Conservation (phyloP, 2,329 filamentous ascomycete genomes). For the Colletotrichum lentis region DNA sequence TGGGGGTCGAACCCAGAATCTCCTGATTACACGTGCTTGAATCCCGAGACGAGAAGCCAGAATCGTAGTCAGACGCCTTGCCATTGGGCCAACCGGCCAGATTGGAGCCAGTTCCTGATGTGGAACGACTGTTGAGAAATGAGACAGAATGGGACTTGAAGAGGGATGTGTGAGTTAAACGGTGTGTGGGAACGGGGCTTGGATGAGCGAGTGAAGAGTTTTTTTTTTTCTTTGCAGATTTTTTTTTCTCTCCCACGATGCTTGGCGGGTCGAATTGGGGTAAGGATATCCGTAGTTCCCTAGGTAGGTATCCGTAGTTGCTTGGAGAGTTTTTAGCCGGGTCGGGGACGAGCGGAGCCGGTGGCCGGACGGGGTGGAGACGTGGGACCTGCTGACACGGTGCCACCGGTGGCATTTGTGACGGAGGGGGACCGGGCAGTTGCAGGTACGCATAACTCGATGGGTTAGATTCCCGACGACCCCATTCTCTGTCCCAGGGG, state of each 20-base stretch:
- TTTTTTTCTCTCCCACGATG: not conserved
- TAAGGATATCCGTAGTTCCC: not conserved
- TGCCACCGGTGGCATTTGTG: too few relatives aligned
- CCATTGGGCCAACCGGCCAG: conserved; percentile 48
- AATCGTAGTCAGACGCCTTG: conserved; percentile 55
- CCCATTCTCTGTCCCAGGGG: too few relatives aligned
- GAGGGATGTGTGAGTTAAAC: too few relatives aligned
- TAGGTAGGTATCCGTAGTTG: too few relatives aligned
- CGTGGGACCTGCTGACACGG: not conserved
- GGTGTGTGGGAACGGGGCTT: not conserved
- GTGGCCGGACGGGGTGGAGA: not conserved
- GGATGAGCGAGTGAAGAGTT: not conserved
- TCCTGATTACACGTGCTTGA: conserved; percentile 27
- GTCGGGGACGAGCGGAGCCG: conserved; percentile 7
- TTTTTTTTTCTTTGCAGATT: conserved; percentile 12
- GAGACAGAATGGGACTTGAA: accelerated
- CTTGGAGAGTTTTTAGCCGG: not conserved
- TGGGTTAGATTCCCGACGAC: too few relatives aligned
- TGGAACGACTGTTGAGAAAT: not conserved
- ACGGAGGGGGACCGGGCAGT: not conserved
- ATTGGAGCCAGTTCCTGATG: not conserved
- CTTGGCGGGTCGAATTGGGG: conserved; percentile 1
- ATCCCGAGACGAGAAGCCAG: accelerated
- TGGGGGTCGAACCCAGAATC: conserved; percentile 39
- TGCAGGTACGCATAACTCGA: not conserved